A percentile compares a stretch with the other conserved stretches of the same genome.
Conservation (phyloP, 148 eudicot species). For the Rhododendron ovatum region DNA sequence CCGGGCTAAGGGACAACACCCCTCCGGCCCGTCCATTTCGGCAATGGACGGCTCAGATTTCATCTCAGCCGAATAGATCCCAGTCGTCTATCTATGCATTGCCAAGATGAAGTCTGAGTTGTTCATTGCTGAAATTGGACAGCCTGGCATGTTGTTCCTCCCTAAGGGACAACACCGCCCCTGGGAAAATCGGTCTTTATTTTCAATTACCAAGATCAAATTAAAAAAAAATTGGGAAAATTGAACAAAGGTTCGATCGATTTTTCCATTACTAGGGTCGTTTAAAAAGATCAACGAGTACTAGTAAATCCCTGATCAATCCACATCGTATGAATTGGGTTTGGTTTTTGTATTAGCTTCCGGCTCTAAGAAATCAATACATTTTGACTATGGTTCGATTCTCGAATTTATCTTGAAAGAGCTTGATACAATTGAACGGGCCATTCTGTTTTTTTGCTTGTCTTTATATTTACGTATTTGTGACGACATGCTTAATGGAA, state of each 20-base stretch:
- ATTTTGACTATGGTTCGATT: not conserved
- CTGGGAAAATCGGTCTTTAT: not conserved
- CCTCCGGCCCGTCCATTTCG: too few species aligned
- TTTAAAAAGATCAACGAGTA: not conserved
- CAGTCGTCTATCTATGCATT: too few species aligned
- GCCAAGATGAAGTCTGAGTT: too few species aligned
- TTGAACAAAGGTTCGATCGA: not conserved
- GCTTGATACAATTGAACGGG: not conserved
- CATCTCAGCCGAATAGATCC: too few species aligned
- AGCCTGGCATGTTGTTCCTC: too few species aligned
- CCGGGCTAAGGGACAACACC: too few species aligned
- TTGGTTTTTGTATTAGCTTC: not conserved
- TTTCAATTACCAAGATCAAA: not conserved
- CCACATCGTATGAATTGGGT: not conserved
- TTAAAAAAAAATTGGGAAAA: not conserved
- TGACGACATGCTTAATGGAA: not conserved
- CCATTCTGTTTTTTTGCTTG: not conserved
- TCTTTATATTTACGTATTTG: not conserved
- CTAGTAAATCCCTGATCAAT: not conserved
- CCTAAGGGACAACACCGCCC: too few species aligned
- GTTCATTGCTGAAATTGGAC: too few species aligned
- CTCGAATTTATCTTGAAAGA: too few species aligned
- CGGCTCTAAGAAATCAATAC: not conserved
- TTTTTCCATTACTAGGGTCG: not conserved
- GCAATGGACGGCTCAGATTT: too few species aligned